Percentiles rank a stretch among this genome's conserved stretches.
Evolutionary conservation across 768 basidiomycete species (phyloP).

Genomic region (Leccinum aurantiacum): DNA sequence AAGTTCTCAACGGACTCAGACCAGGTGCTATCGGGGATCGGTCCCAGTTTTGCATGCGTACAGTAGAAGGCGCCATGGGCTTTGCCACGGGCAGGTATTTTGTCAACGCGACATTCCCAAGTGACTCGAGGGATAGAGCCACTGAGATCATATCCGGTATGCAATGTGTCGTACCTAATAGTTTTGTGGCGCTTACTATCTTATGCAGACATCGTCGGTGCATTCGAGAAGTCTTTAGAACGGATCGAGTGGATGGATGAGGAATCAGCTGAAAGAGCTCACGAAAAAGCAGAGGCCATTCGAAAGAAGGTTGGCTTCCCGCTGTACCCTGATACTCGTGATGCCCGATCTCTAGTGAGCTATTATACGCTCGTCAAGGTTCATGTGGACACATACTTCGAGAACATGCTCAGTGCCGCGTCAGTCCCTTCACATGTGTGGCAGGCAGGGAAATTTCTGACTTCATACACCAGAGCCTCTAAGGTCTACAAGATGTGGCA

Average conservation of each 20-base stretch:
- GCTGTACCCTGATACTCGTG: conserved; percentile 74
- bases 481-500: conserved; percentile 72
- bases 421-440: conserved; percentile 22
- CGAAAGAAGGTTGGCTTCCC: conserved; percentile 95
- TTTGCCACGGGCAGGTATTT: conserved; percentile 89
- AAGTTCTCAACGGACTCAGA: conserved; percentile 79
- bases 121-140: conserved; percentile 76
- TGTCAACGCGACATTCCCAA: conserved; percentile 78
- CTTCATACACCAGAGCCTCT: conserved; percentile 42
- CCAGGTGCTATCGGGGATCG: conserved; percentile 84
- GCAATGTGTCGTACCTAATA: conserved; percentile 8
- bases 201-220: conserved; percentile 66
- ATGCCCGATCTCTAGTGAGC: conserved; percentile 61
- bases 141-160: conserved; percentile 79
- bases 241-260: conserved; percentile 91
- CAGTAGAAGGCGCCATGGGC: conserved; percentile 75
- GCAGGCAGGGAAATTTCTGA: conserved; percentile 6
- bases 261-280: conserved; percentile 75
- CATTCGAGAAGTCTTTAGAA: conserved; percentile 78
- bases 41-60: conserved; percentile 75
- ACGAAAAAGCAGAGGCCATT: conserved; percentile 62
- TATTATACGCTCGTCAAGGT: conserved; percentile 78
- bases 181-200: background rate
- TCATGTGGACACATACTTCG: conserved; percentile 72
- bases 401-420: conserved; percentile 73